These are phyloP conservation scores for Rubroshorea leprosula DNA, from an alignment of 345 rosid species.

Conservation along the genomic window DNA sequence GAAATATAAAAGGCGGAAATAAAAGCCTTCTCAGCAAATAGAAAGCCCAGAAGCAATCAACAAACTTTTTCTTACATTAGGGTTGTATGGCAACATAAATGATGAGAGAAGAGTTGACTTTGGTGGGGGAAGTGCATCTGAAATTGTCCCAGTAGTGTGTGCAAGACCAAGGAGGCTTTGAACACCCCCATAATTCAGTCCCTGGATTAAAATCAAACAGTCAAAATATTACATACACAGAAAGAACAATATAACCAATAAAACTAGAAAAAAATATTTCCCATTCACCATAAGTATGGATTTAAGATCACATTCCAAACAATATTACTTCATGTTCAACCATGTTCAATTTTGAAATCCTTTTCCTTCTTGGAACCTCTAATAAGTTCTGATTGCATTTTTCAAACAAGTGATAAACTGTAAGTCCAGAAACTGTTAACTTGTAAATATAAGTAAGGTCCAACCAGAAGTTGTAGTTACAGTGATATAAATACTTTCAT, in stretches of 20 bases:
- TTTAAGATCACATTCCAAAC: no score
- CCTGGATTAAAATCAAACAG: conserved; percentile 32
- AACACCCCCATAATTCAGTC: conserved; percentile 48
- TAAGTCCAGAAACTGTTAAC: no score
- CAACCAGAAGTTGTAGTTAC: no score
- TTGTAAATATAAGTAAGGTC: no score
- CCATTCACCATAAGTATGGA: no score
- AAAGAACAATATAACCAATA: not conserved
- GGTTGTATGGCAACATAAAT: conserved; percentile 54
- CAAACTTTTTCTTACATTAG: conserved; percentile 39
- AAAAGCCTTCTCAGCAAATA: not conserved
- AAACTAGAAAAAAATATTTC: no score
- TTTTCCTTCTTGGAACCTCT: no score
- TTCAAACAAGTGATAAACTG: no score
- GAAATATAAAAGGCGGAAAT: not conserved
- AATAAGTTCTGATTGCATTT: no score
- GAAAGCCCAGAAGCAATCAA: conserved; percentile 11
- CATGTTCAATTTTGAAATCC: no score
- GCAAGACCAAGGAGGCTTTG: conserved; percentile 54
- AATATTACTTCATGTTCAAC: no score
- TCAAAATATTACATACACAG: not conserved
- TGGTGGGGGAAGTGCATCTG: conserved; percentile 55
- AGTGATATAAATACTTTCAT: no score
- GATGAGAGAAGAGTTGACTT: conserved; percentile 58
- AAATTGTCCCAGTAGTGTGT: conserved; percentile 57